Base-by-base conservation (phyloP, 2,329 filamentous ascomycete genomes). In the Alternaria brassicae region DNA sequence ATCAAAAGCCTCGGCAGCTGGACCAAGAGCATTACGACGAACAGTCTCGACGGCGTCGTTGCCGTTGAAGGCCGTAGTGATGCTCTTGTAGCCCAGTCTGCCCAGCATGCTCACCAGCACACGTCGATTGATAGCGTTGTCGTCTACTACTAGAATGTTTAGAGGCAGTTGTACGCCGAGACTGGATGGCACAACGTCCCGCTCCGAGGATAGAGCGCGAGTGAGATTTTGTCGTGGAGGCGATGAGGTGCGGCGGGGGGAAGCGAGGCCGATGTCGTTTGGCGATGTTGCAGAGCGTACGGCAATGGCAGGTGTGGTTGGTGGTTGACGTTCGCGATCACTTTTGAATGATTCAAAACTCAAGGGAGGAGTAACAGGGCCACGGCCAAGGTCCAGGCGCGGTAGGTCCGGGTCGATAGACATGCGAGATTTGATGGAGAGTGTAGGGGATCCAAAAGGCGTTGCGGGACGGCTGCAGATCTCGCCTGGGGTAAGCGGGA, bases 111-210 rank as follows among this genome's bases (percentile, higher is more conserved):
- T 87, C 27, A 89, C 83, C 15, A 91, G 81, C 0, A 91, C 83
- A 44, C 85, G 86, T 54, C 89, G 85, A 69, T 91, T 91, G 75
- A 91, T 89, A 62, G 85, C 85, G 74, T 91, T 91, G 75, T 91
- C 89, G 77, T 91, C 89, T 4, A 88, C 89, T 2, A 91, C 86
- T 3, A 91, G 81, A 63, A 91, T 88, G 9, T 84, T 89, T 8
- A 91, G 81, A 1, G 89, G 89, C 4, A 91, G 81, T 13, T 84
- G 81, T 42, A 83, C 82, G 68, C 90, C 87, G 64, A 86, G 82
- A 3, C 67, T 49, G 9, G 65, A 47, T 19, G 58, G 51, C n/a
- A 57, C 19, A 13, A 44, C 52, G 17, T 67, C 60, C 40, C 71
- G 65, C 44, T 69, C 73, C 61, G 64, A 70, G 44, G 61, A 74